A percentile compares a stretch with the other conserved stretches of the same genome.
phyloP scores from a whole-genome alignment of 192 early-diverging fungal genomes.

The Hyaloraphidium curvatum region DNA sequence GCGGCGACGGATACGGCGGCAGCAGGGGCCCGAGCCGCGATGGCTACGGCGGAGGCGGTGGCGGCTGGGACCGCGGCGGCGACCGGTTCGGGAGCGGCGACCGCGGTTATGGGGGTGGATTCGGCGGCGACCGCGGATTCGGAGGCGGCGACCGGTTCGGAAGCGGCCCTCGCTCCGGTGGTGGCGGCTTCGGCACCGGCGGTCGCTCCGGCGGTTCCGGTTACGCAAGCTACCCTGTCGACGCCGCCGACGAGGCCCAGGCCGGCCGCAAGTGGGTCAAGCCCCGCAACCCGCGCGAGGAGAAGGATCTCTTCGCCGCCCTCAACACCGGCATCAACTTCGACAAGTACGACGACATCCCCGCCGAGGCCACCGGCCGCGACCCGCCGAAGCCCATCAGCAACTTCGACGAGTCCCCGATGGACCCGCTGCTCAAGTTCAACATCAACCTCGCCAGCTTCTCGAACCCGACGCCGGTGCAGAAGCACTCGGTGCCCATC shows the following conservation, averaged over 20 bases:
- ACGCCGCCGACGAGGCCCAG: constrained; percentile 51
- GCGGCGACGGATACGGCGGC: neutral
- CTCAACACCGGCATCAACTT: constrained; percentile 93
- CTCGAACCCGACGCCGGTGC: constrained; percentile 82
- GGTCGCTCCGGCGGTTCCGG: constrained; percentile 14
- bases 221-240: constrained; percentile 8
- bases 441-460: constrained; percentile 82
- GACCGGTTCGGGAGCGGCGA: neutral
- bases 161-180: neutral
- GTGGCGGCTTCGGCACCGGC: constrained; percentile 7
- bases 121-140: neutral
- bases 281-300: constrained; percentile 54
- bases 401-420: constrained; percentile 42
- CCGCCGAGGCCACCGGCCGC: constrained; percentile 66
- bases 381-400: constrained; percentile 24
- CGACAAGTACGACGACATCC: constrained; percentile 97
- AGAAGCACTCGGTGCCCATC: constrained; percentile 78
- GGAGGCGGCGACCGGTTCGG: neutral
- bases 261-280: constrained; percentile 42
- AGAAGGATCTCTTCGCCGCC: constrained; percentile 60
- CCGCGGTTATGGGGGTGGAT: neutral
- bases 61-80: constrained; percentile 2
- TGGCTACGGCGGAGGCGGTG: neutral
- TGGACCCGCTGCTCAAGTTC: constrained; percentile 70
- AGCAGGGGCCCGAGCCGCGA: neutral